These are phyloP conservation scores for Penicillium macrosclerotiorum DNA, from an alignment of 495 filamentous ascomycete genomes.

Conservation along the genomic window DNA sequence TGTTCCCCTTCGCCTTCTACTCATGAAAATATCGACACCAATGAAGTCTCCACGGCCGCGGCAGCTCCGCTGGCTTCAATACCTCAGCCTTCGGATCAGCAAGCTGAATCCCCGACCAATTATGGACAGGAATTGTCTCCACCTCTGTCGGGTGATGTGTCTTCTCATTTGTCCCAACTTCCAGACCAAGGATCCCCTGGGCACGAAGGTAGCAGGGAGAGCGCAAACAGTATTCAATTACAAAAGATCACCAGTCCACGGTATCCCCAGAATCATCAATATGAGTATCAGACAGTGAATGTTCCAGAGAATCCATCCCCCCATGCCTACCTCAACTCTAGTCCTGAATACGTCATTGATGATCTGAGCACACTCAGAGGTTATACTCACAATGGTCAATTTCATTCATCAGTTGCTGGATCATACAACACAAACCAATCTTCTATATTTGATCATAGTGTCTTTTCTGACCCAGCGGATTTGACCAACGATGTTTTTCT, in stretches of 20 bases:
- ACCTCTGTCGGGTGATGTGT: slow-evolving; percentile 14
- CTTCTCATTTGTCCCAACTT: slow-evolving; percentile 3
- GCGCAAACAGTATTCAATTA: no score
- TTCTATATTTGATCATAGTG: slow-evolving; percentile 23
- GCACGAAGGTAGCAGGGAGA: no score
- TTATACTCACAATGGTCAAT: slow-evolving; percentile 5
- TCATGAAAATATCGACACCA: not conserved
- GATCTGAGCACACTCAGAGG: slow-evolving; percentile 19
- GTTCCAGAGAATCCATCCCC: slow-evolving; percentile 9
- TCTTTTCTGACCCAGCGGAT: slow-evolving; percentile 28
- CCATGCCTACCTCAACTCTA: slow-evolving; percentile 27
- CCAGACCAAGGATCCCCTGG: no score
- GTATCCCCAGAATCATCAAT: not conserved
- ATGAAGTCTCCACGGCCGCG: no score
- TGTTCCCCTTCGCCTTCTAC: slow-evolving; percentile 1
- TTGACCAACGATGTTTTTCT: slow-evolving; percentile 31
- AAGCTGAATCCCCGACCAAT: no score
- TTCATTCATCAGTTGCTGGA: slow-evolving; percentile 7
- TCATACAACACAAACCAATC: slow-evolving; percentile 23
- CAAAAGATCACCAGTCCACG: no score
- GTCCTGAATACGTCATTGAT: slow-evolving; percentile 28
- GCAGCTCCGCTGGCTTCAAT: no score
- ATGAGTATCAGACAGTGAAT: slow-evolving; percentile 5
- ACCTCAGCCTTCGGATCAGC: no score
- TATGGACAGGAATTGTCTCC: slow-evolving; percentile 8